These are phyloP conservation scores for Warburgia ugandensis DNA, from an alignment of 164 flowering plant species.

Conservation along the genomic window DNA sequence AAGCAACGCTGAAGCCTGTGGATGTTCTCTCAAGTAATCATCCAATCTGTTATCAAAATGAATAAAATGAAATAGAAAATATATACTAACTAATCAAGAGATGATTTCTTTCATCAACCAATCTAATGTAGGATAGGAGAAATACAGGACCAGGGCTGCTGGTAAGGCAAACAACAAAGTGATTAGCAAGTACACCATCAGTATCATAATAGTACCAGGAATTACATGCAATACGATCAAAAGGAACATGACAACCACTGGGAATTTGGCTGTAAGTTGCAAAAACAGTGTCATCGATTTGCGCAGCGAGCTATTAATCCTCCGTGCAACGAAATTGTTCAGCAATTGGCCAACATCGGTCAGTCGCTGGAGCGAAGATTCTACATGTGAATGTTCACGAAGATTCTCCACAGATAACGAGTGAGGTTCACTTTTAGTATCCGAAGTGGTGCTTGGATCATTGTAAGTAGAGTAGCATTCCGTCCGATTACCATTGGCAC, in stretches of 20 bases:
- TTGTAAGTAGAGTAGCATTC: conserved; percentile 10
- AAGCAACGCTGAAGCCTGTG: no score
- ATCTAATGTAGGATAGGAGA: conserved; percentile 49
- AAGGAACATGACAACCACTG: conserved; percentile 42
- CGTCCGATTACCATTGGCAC: conserved; percentile 43
- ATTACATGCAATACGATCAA: conserved; percentile 44
- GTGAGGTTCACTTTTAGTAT: not conserved
- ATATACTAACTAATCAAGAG: conserved; percentile 14
- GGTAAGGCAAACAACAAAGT: conserved; percentile 68
- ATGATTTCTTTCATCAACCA: conserved; percentile 59
- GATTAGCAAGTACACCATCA: conserved; percentile 40
- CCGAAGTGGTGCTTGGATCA: conserved; percentile 5
- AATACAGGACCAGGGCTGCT: conserved; percentile 57
- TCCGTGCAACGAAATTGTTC: conserved; percentile 15
- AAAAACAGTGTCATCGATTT: conserved; percentile 39
- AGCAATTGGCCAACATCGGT: conserved; percentile 1
- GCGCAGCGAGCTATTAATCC: conserved; percentile 25
- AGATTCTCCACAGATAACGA: conserved; percentile 3
- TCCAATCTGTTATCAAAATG: no score
- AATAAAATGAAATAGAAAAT: not conserved
- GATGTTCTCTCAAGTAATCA: no score
- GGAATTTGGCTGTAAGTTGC: conserved; percentile 48
- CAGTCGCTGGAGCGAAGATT: not conserved
- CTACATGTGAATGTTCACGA: not conserved
- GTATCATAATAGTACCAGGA: conserved; percentile 46